These are phyloP conservation scores for Adansonia gregorii DNA, from an alignment of 441 rosid genomes.

Conservation along the genomic window DNA sequence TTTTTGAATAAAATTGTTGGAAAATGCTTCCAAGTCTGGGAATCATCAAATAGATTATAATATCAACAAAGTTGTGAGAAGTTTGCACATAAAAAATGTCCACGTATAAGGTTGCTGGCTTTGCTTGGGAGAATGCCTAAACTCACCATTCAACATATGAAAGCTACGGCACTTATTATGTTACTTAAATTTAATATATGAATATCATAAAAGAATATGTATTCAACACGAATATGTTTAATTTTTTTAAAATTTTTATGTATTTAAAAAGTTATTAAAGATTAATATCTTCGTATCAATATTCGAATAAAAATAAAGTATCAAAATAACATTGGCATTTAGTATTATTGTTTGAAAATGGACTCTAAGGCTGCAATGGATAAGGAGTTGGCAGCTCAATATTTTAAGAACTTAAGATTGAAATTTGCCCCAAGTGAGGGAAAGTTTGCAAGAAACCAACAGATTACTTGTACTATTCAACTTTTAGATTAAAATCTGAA, in stretches of 20 bases:
- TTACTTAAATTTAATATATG: too few species aligned
- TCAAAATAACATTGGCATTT: neutral
- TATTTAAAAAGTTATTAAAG: too few species aligned
- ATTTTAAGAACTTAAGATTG: neutral
- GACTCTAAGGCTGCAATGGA: neutral
- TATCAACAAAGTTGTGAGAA: neutral
- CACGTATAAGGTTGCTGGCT: neutral
- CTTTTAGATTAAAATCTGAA: neutral
- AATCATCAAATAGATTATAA: neutral
- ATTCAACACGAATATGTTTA: too few species aligned
- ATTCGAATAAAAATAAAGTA: too few species aligned
- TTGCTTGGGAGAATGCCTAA: neutral
- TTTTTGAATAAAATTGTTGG: neutral
- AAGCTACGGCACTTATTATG: too few species aligned
- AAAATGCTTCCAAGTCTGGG: neutral
- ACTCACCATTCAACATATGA: neutral
- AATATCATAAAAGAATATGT: too few species aligned
- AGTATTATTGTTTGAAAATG: neutral
- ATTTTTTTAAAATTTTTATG: too few species aligned
- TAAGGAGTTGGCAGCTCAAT: neutral
- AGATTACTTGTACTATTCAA: neutral
- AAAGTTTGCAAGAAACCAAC: neutral
- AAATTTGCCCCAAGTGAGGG: neutral
- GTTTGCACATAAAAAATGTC: neutral
- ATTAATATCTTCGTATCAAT: too few species aligned